Conservation (phyloP, 129 eudicot genomes). For the Deinandra increscens region DNA sequence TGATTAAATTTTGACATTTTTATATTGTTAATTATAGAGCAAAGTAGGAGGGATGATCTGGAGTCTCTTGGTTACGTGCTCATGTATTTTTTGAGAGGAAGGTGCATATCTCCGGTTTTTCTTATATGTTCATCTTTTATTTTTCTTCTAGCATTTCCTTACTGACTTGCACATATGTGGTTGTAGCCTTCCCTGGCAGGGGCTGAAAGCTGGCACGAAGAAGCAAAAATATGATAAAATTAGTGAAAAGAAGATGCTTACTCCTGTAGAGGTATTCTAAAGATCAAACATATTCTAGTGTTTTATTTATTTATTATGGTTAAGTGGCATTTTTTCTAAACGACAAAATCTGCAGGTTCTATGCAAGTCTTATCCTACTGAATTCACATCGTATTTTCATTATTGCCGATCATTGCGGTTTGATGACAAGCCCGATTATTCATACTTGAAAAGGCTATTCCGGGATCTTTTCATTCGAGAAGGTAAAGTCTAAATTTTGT, state of each 20-base stretch:
- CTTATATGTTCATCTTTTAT: background rate
- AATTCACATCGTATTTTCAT: constrained; percentile 63
- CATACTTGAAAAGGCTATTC: constrained; percentile 69
- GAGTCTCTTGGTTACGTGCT: constrained; percentile 91
- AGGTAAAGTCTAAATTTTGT: constrained; percentile 28
- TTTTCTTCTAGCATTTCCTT: background rate
- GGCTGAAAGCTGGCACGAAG: constrained; percentile 67
- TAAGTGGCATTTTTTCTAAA: background rate
- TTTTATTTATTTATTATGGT: background rate
- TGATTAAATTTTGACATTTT: background rate
- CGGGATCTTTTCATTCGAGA: constrained; percentile 62
- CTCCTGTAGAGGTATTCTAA: constrained; percentile 55
- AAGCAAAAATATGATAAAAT: constrained; percentile 68
- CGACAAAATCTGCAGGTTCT: constrained; percentile 41
- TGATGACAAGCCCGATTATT: constrained; percentile 75
- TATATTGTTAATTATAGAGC: constrained; percentile 46
- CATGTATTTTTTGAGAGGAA: constrained; percentile 84
- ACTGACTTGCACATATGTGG: background rate
- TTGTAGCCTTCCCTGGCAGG: constrained; percentile 73
- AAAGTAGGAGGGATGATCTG: constrained; percentile 89
- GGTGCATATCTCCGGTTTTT: constrained; percentile 37
- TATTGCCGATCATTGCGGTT: constrained; percentile 68
- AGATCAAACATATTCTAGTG: background rate
- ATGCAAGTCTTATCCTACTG: constrained; percentile 65
- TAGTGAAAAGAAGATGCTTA: constrained; percentile 71